Evolutionary conservation across 345 rosid species (phyloP).

Genomic region (Kandelia obovata): DNA sequence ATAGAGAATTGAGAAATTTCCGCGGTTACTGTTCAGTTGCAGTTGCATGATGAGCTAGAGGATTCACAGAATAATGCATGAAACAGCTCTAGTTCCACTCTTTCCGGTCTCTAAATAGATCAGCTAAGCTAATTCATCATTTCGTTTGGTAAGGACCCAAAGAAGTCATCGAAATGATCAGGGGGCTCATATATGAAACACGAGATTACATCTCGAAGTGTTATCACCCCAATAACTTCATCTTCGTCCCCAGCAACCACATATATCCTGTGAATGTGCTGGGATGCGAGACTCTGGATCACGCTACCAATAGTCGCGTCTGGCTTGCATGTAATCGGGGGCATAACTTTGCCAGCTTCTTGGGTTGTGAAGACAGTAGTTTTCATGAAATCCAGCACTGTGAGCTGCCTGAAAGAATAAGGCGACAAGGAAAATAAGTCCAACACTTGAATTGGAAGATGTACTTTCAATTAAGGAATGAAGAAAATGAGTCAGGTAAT

Average conservation of each 20-base stretch:
- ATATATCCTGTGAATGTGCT: constrained; percentile 66
- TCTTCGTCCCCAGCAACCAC: constrained; percentile 45
- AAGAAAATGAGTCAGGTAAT: constrained; percentile 6
- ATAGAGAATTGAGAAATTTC: constrained; percentile 39
- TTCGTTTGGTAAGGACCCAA: constrained; percentile 58
- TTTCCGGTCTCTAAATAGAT: neutral
- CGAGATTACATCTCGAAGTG: constrained; percentile 84
- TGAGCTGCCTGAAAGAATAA: constrained; percentile 49
- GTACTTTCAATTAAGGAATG: neutral
- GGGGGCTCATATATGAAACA: constrained; percentile 84
- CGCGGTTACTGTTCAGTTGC: constrained; percentile 42
- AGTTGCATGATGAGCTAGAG: constrained; percentile 14
- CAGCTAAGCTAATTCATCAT: constrained; percentile 41
- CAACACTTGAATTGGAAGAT: neutral
- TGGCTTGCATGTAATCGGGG: constrained; percentile 58
- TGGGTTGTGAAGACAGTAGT: constrained; percentile 41
- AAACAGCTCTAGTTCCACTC: neutral
- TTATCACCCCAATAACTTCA: constrained; percentile 73
- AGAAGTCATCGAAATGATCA: constrained; percentile 50
- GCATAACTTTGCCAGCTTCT: constrained; percentile 40
- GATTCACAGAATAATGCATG: neutral
- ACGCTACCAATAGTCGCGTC: constrained; percentile 64
- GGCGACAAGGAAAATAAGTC: constrained; percentile 1
- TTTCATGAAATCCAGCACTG: constrained; percentile 54
- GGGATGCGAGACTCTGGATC: constrained; percentile 63